Conservation (phyloP, 495 filamentous ascomycete genomes). For the Daldinia childiae region DNA sequence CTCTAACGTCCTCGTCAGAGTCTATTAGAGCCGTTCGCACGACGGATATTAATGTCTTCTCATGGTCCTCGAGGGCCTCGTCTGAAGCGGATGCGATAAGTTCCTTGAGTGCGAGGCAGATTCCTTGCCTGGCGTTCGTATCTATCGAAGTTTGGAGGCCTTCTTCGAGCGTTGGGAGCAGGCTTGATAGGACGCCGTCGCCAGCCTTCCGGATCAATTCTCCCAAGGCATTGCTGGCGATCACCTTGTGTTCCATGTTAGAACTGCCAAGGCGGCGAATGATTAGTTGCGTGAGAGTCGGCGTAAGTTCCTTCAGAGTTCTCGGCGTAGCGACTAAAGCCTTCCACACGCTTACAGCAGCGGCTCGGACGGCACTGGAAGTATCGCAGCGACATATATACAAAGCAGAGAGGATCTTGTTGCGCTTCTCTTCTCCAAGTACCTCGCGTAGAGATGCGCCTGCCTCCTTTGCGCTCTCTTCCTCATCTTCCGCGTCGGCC, state of each 20-base stretch:
- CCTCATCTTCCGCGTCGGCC: conserved; percentile 75
- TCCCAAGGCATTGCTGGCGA: conserved; percentile 95
- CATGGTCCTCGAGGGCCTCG: conserved; percentile 91
- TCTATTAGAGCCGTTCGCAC: conserved; percentile 94
- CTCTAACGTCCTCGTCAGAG: conserved; percentile 85
- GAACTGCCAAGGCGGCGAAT: conserved; percentile 93
- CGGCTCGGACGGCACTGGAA: conserved; percentile 86
- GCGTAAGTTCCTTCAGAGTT: conserved; percentile 93
- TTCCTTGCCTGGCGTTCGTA: conserved; percentile 94
- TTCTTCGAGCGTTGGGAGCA: conserved; percentile 92
- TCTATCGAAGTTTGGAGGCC: conserved; percentile 88
- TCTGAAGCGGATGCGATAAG: conserved; percentile 90
- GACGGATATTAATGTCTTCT: conserved; percentile 92
- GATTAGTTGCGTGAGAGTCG: conserved; percentile 91
- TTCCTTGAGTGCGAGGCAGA: conserved; percentile 94
- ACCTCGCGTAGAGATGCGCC: conserved; percentile 90
- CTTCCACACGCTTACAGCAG: conserved; percentile 95
- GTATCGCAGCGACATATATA: conserved; percentile 99
- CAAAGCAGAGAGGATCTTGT: conserved; percentile 92
- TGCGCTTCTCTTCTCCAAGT: conserved; percentile 92
- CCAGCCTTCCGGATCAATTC: conserved; percentile 97
- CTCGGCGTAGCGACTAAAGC: conserved; percentile 91
- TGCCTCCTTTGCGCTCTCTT: conserved; percentile 82
- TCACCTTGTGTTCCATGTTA: conserved; percentile 98
- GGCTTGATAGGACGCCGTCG: conserved; percentile 85